Percentiles rank a stretch among this genome's conserved stretches.
These are phyloP conservation scores for Hippophae rhamnoides DNA, from an alignment of 306 rosid species.

Conservation along the genomic window DNA sequence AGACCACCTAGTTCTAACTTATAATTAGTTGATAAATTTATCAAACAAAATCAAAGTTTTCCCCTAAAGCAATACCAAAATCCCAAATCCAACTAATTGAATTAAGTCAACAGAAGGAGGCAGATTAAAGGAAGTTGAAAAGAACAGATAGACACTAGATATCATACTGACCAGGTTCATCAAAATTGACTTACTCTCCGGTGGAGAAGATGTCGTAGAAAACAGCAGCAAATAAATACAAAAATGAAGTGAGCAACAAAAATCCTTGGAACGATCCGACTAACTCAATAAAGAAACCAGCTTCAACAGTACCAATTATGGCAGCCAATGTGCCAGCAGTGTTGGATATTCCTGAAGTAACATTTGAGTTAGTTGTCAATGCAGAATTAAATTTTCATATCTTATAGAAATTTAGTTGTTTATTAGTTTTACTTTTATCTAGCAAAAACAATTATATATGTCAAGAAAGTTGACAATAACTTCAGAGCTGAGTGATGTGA, in stretches of 20 bases:
- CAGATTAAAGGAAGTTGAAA: neutral
- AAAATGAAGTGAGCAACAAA: constrained; percentile 55
- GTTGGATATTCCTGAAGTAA: constrained; percentile 64
- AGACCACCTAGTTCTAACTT: neutral
- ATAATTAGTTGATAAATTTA: neutral
- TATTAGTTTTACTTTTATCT: neutral
- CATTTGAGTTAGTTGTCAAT: constrained; percentile 10
- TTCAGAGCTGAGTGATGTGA: neutral
- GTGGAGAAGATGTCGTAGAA: constrained; percentile 70
- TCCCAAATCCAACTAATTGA: no score
- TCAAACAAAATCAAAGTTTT: no score
- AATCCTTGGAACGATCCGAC: constrained; percentile 88
- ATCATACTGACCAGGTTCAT: constrained; percentile 45
- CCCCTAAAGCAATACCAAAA: no score
- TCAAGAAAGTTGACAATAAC: neutral
- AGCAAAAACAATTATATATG: no score
- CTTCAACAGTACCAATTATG: constrained; percentile 80
- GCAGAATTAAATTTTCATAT: neutral
- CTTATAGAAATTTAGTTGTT: constrained; percentile 9
- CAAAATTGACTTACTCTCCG: constrained; percentile 83
- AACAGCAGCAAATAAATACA: constrained; percentile 67
- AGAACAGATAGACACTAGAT: neutral
- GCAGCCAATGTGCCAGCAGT: constrained; percentile 90
- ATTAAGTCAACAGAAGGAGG: no score
- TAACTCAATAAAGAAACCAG: constrained; percentile 81